phyloP scores from a whole-genome alignment of 345 rosid species.

The Hibiscus mutabilis region DNA sequence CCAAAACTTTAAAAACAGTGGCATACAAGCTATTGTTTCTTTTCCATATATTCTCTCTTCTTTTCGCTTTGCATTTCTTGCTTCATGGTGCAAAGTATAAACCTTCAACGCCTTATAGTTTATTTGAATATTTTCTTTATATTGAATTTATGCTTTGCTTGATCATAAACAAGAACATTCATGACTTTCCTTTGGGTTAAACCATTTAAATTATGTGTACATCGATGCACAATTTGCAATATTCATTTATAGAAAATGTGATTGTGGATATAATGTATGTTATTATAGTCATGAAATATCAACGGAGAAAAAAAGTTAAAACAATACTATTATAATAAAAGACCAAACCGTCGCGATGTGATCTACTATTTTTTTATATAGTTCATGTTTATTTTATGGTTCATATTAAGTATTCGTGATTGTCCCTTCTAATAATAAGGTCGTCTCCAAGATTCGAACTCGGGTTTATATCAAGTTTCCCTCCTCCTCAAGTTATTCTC shows the following conservation, averaged over 20 bases:
- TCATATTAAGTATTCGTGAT: too few relatives aligned
- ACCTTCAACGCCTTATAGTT: constrained; percentile 7
- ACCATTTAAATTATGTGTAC: background rate
- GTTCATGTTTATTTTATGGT: too few relatives aligned
- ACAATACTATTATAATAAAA: too few relatives aligned
- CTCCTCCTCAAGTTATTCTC: too few relatives aligned
- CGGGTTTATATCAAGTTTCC: too few relatives aligned
- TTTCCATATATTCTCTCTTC: constrained; percentile 25
- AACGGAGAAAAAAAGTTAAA: too few relatives aligned
- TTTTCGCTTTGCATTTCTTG: constrained; percentile 37
- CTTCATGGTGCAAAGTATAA: constrained; percentile 59
- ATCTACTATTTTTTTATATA: too few relatives aligned
- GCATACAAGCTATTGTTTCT: constrained; percentile 45
- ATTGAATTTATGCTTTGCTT: constrained; percentile 36
- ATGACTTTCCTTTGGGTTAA: constrained; percentile 24
- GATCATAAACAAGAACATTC: constrained; percentile 28
- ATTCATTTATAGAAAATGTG: background rate
- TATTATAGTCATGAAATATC: too few relatives aligned
- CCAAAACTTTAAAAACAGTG: constrained; percentile 37
- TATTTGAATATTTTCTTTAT: constrained; percentile 6
- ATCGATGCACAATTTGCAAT: background rate
- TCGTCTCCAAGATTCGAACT: too few relatives aligned
- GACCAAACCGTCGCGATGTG: too few relatives aligned
- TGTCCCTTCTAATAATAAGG: too few relatives aligned
- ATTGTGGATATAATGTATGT: too few relatives aligned